Conservation (phyloP, 495 filamentous ascomycete genomes). For the Penicillium angulare region DNA sequence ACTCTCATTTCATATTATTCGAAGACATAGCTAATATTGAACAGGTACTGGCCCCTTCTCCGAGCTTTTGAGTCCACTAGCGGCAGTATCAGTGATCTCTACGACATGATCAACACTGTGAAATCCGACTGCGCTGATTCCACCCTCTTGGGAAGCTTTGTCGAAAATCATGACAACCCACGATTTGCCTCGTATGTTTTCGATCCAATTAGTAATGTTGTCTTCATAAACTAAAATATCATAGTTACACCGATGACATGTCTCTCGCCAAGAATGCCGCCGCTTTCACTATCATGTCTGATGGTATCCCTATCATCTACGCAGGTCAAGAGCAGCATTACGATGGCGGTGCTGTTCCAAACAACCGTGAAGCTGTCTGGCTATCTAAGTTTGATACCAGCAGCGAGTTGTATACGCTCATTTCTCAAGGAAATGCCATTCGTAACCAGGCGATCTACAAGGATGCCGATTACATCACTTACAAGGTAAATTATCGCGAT, state of each 20-base stretch:
- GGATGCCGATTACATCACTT: conserved; percentile 47
- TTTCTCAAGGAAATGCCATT: conserved; percentile 58
- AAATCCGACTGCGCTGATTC: conserved; percentile 56
- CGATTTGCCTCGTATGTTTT: conserved; percentile 57
- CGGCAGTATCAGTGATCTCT: conserved; percentile 58
- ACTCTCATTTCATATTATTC: background rate
- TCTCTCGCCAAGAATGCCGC: conserved; percentile 66
- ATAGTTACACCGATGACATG: conserved; percentile 46
- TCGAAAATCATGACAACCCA: conserved; percentile 77
- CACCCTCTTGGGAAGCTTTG: conserved; percentile 67
- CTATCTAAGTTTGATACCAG: conserved; percentile 59
- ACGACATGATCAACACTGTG: conserved; percentile 56
- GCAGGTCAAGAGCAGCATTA: conserved; percentile 77
- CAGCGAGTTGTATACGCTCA: conserved; percentile 61
- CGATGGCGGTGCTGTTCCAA: conserved; percentile 58
- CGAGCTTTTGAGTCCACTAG: conserved; percentile 59
- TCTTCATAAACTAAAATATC: background rate
- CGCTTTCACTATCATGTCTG: conserved; percentile 67
- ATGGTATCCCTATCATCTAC: conserved; percentile 67
- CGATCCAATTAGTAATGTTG: too few relatives aligned
- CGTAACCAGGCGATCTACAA: conserved; percentile 53
- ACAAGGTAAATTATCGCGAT: conserved; percentile 27
- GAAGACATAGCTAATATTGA: background rate
- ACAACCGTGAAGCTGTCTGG: conserved; percentile 78
- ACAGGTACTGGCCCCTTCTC: conserved; percentile 56